Base-by-base conservation (phyloP, 768 basidiomycete species). In the Rhodosporidiobolus sp. region DNA sequence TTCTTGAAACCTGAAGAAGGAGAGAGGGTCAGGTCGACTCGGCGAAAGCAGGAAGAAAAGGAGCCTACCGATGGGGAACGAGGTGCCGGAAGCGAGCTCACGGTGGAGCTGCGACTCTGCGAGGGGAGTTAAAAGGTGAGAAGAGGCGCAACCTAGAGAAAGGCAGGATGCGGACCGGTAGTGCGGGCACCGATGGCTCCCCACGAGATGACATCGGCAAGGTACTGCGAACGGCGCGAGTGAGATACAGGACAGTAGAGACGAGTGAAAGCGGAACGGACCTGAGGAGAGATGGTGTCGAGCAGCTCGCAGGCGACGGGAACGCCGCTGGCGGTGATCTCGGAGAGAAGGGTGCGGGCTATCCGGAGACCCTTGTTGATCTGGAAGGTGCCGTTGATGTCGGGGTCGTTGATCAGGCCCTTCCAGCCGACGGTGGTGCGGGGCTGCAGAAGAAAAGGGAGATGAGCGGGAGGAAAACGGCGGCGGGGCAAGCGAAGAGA, bases 121-220 rank as follows among this genome's bases (percentile, higher is more conserved):
- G 46, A 8, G 20, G 6, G 2, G 43, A 22, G 24, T 0, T 8
- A 45, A 9, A 22, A 32, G 7, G 53, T 55, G n/a, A 65, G 63
- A 34, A 8, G 12, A 2, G 22, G 5, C 52, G 0, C 9, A 7
- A n/a, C 24, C 3, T 4, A 1, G 11, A 43, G 16, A 16, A 1
- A 4, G 20, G 2, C 0, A 6, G 16, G 3, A 24, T 1, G 24
- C 69, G 30, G 1, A 75, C 74, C 74, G 49, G 96, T 99, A 2
- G 96, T 98, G 64, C 96, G 86, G 3, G 96, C 96, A 34, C 96
- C 95, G 75, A 99, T 98, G 14, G 95, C 93, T 53, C 92, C 93
- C 93, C 93, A 95, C 65, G 89, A 90, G 72, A 88, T 87, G 50
- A 92, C 87, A 59, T 80, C 79, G 46, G 73, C 67, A n/a, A 79